These are phyloP conservation scores for Lipomyces japonicus DNA, from an alignment of 805 yeast species.

Conservation along the genomic window DNA sequence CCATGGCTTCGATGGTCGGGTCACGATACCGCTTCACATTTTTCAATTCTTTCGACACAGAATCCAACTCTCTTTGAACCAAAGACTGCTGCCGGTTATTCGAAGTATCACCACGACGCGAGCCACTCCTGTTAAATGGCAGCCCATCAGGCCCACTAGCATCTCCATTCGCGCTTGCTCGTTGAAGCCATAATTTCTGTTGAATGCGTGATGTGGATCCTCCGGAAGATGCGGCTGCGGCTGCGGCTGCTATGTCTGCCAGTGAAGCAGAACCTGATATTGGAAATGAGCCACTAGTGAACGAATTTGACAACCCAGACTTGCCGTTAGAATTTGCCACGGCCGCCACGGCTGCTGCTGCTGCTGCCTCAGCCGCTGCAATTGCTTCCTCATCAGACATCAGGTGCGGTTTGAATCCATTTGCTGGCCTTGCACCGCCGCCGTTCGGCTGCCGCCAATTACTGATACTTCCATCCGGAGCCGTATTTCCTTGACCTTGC, in stretches of 20 bases:
- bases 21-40: constrained; percentile 26
- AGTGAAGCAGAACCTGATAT: constrained; percentile 17
- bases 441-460: background rate
- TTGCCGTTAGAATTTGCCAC: background rate
- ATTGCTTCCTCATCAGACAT: constrained; percentile 28
- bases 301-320: background rate
- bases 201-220: constrained; percentile 9
- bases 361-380: constrained; percentile 27
- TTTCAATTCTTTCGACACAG: constrained; percentile 23
- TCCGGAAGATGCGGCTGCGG: constrained; percentile 16
- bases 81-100: background rate
- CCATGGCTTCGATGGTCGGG: constrained; percentile 22
- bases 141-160: constrained; percentile 2
- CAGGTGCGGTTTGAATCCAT: constrained; percentile 4
- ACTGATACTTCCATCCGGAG: background rate
- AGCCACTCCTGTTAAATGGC: background rate
- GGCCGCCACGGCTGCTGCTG: constrained; percentile 25
- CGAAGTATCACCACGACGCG: background rate
- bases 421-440: background rate
- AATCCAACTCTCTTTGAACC: constrained; percentile 16
- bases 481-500: background rate
- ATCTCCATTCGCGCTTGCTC: constrained; percentile 3
- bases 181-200: constrained; percentile 17
- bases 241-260: constrained; percentile 24
- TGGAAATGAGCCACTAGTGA: background rate